Percentiles rank a stretch among this genome's conserved stretches.
phyloP scores from a whole-genome alignment of 139 green algal genomes.

The Coelastrella sp. region DNA sequence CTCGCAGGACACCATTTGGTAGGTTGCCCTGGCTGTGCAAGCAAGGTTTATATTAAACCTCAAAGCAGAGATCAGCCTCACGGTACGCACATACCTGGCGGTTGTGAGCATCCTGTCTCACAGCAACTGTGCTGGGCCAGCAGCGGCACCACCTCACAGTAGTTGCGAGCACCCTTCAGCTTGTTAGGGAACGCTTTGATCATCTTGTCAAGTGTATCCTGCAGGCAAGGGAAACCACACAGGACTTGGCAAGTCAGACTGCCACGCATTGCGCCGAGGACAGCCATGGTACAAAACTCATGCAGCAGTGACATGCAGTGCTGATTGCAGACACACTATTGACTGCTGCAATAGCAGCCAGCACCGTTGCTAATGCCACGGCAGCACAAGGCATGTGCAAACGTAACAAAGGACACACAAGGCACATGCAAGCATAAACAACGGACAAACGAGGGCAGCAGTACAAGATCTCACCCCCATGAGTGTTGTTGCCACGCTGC shows the following conservation, averaged over 20 bases:
- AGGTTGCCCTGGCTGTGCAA: no score
- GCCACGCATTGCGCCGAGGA: no score
- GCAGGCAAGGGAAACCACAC: neutral
- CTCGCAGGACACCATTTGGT: no score
- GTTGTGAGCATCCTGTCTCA: neutral
- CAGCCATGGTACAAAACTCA: no score
- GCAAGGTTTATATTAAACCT: no score
- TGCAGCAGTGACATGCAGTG: no score
- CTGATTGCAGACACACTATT: no score
- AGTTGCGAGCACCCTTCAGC: slow-evolving; percentile 29
- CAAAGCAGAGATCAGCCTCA: no score
- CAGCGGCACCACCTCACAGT: slow-evolving; percentile 42
- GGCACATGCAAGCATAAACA: neutral
- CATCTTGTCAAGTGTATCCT: slow-evolving; percentile 52
- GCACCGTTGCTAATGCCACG: no score
- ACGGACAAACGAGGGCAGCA: neutral
- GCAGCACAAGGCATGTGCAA: no score
- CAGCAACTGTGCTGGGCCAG: neutral
- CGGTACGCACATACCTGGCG: neutral
- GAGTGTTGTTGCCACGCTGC: slow-evolving; percentile 32
- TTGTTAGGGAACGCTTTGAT: slow-evolving; percentile 35
- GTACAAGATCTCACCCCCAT: slow-evolving; percentile 24
- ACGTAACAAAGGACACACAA: neutral
- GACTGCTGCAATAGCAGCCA: no score
- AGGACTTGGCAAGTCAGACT: no score